Conservation (phyloP, 2,329 filamentous ascomycete genomes). For the Venturia carpophila region DNA sequence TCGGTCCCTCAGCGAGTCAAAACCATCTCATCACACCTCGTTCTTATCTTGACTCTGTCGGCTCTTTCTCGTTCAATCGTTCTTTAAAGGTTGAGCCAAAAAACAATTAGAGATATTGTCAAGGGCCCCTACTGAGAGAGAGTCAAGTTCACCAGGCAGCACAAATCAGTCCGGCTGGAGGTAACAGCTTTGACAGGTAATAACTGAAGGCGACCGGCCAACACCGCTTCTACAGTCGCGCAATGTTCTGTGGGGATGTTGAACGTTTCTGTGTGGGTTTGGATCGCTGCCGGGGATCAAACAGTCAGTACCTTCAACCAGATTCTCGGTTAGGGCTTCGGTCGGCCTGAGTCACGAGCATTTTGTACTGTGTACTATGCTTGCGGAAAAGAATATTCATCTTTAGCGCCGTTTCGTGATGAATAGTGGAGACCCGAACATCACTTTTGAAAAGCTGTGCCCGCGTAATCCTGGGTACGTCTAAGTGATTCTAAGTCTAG, state of each 20-base stretch:
- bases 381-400: no score
- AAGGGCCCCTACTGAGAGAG: neutral
- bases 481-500: neutral
- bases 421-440: no score
- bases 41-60: neutral
- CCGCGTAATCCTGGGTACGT: no score
- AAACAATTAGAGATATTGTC: neutral
- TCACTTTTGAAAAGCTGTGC: no score
- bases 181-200: neutral
- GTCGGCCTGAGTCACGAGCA: neutral
- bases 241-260: neutral
- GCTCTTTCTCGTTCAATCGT: neutral
- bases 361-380: no score
- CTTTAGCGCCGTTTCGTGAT: no score
- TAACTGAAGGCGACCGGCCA: neutral
- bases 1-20: neutral
- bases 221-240: neutral
- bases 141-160: neutral
- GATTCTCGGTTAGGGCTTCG: neutral
- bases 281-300: neutral
- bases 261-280: neutral
- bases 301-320: neutral
- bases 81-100: neutral
- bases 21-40: neutral
- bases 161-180: neutral